Evolutionary conservation across 208 protist species (phyloP), one percentile per base, ranked within the genome.

Genomic region (Leptomonas pyrrhocoris): DNA sequence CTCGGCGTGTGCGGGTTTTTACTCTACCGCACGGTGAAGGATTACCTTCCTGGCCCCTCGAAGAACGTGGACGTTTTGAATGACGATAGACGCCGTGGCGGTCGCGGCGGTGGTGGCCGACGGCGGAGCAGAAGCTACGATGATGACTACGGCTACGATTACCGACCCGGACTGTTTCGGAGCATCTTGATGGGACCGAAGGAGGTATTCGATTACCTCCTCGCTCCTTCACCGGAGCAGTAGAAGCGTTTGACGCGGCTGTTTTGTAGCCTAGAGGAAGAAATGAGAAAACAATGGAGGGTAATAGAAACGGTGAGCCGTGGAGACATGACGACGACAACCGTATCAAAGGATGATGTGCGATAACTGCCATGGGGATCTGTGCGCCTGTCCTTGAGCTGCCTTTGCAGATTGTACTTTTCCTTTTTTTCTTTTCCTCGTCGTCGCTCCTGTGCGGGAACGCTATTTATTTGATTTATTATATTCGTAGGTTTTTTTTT

Each of bases 121-220:
- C 34, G 64, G 11, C 34, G 31, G 18, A n/a, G 78, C 36, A 45
- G 68, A 15, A 31, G 66, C 55, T 50, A 66, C 67, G 27, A 57
- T 8, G 48, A 76, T 38, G 49, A 70, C 30, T 72, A 80, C 58
- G 73, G 57, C 45, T 48, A 78, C 48, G 60, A 80, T 46, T 58
- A 80, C 51, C 81, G 79, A 0, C 73, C 67, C 3, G 73, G 83
- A 6, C 79, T 94, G 34, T 38, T 91, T 15, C 83, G 86, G 21
- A 91, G 84, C 58, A 77, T 92, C 23, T 30, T 92, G 48, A 79
- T 94, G 59, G 89, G 89, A 0, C 89, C 89, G 16, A 92, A 92
- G 80, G 89, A 92, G 61, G 76, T 94, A 48, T 85, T 91, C 45
- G 89, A 94, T 59, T 94, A 94, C 71, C 55, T 94, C 15, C 74